Evolutionary conservation across 106 monocot genomes (phyloP), one percentile per base, ranked within the genome.

Genomic region (Dioscorea dumetorum): DNA sequence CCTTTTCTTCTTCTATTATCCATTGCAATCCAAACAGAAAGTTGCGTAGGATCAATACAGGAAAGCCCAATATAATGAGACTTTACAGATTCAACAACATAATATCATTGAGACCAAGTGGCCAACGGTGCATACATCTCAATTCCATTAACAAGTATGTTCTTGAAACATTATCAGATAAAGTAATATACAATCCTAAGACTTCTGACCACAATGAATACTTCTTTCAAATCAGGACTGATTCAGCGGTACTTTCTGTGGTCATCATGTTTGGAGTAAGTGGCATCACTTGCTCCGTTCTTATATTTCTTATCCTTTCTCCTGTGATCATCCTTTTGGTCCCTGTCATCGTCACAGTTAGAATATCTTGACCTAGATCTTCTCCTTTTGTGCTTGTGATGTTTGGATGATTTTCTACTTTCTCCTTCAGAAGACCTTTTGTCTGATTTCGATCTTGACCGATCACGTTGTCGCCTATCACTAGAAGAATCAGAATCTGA

Each of bases 401-500:
- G 75, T 48, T 69, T 76, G 48, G 75, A 78, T 21, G 67, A 70
- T 33, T 68, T 90, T 64, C 49, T 70, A 49, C 71, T 62, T 76
- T 69, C 70, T 70, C 62, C 64, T 66, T 63, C 64, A 52, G 77
- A 85, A 33, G 34, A 17, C 31, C 62, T 75, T 61, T 33, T 77
- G 23, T 74, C 70, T 21, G 70, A 51, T 66, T 62, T 80, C 32
- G 72, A 81, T 57, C 22, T 78, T 24, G 71, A 64, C 4, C 35
- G 68, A 41, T 71, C 68, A 67, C 51, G 49, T 56, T 62, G 56
- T 35, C 61, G 48, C 22, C 54, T 28, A 49, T 74, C 69, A 63
- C 57, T 60, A 24, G 82, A 82, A 48, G 78, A 72, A 18, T 82
- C 82, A 54, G 53, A 72, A 56, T 79, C 76, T 15, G 70, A 81